These are phyloP conservation scores for Yamadazyma atlantica DNA, from an alignment of 1,139 yeast species.

Conservation along the genomic window DNA sequence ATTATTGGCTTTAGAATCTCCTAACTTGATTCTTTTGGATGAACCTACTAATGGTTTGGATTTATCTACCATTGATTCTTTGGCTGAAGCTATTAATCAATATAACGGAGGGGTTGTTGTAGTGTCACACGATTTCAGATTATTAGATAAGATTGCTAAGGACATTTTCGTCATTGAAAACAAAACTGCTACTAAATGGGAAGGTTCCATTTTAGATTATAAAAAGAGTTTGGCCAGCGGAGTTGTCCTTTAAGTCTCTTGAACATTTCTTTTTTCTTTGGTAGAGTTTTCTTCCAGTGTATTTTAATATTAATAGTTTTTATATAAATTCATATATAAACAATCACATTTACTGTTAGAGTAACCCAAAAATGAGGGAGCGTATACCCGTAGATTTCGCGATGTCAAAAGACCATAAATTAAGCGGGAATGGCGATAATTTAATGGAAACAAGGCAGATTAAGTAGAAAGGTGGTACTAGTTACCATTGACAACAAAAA, in stretches of 20 bases:
- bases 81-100: slow-evolving; percentile 92
- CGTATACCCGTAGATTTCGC: too few species aligned
- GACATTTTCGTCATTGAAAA: slow-evolving; percentile 95
- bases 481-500: background rate
- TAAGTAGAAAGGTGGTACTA: too few species aligned
- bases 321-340: background rate
- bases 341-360: too few species aligned
- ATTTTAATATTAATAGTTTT: background rate
- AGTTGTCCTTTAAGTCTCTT: slow-evolving; percentile 58
- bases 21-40: slow-evolving; percentile 91
- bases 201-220: slow-evolving; percentile 85
- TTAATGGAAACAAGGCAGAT: too few species aligned
- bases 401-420: too few species aligned
- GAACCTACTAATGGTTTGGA: slow-evolving; percentile 99
- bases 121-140: slow-evolving; percentile 98
- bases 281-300: background rate
- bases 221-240: slow-evolving; percentile 90
- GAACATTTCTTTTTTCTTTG: background rate
- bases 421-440: background rate
- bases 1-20: slow-evolving; percentile 88
- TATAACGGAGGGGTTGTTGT: slow-evolving; percentile 98
- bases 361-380: too few species aligned
- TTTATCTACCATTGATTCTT: slow-evolving; percentile 95
- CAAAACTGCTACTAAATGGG: slow-evolving; percentile 96
- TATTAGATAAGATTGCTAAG: slow-evolving; percentile 95